Conservation (phyloP, 1,139 yeast genomes). For the Saccharomyces hybrid region DNA sequence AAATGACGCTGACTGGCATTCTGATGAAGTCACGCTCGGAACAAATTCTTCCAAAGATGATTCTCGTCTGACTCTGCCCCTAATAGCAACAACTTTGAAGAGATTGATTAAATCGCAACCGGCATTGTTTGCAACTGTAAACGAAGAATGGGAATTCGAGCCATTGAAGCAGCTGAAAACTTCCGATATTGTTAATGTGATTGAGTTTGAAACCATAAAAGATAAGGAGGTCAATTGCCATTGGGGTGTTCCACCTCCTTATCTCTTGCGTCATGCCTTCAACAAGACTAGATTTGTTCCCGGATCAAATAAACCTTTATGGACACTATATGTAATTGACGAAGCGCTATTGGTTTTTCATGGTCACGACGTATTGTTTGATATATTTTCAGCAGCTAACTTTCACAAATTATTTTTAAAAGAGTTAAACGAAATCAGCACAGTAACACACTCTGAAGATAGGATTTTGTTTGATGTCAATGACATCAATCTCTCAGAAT, state of each 20-base stretch:
- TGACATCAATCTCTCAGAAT: neutral
- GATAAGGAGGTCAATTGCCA: conserved; percentile 26
- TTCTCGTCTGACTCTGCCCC: conserved; percentile 12
- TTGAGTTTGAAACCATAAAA: conserved; percentile 20
- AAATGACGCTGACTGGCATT: conserved; percentile 13
- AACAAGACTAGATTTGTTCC: conserved; percentile 20
- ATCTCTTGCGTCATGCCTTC: conserved; percentile 24
- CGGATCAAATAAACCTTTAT: conserved; percentile 21
- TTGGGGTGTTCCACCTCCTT: conserved; percentile 24
- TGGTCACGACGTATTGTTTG: conserved; percentile 28
- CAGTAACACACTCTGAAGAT: neutral
- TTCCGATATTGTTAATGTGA: conserved; percentile 20
- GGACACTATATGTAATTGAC: conserved; percentile 25
- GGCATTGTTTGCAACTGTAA: conserved; percentile 24
- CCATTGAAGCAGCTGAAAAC: conserved; percentile 16
- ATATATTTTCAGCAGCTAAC: conserved; percentile 27
- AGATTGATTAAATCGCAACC: conserved; percentile 19
- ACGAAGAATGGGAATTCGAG: conserved; percentile 18
- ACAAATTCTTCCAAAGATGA: conserved; percentile 11
- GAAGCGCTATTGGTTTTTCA: conserved; percentile 25
- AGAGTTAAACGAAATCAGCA: neutral
- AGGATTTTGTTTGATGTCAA: neutral
- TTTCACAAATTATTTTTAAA: conserved; percentile 19
- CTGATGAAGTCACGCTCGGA: conserved; percentile 22
- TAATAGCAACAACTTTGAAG: conserved; percentile 18